A percentile compares a stretch with the other conserved stretches of the same genome.
These are phyloP conservation scores for Blastobotrys americana DNA, from an alignment of 805 yeast species.

Conservation along the genomic window DNA sequence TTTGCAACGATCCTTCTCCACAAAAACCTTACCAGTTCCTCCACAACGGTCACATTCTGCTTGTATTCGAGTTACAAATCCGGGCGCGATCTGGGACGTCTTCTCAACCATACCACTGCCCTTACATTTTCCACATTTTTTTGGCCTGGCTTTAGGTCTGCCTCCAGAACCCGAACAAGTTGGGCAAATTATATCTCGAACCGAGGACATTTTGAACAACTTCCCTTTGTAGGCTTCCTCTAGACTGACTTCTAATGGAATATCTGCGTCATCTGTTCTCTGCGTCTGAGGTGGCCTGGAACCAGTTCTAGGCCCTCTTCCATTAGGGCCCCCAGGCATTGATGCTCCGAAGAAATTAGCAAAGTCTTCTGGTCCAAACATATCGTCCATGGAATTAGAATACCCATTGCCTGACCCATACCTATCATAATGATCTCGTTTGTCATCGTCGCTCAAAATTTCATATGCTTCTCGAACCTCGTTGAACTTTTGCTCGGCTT, in stretches of 20 bases:
- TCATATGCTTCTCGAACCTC: constrained; percentile 84
- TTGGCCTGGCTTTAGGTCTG: constrained; percentile 47
- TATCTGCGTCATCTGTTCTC: constrained; percentile 58
- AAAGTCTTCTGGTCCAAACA: constrained; percentile 67
- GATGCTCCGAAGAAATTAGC: constrained; percentile 20
- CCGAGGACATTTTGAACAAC: constrained; percentile 61
- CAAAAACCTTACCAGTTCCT: constrained; percentile 57
- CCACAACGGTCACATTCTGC: constrained; percentile 60
- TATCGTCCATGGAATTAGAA: constrained; percentile 33
- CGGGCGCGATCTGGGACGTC: constrained; percentile 63
- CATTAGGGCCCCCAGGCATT: constrained; percentile 3
- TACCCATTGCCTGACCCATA: constrained; percentile 27
- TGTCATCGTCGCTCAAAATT: constrained; percentile 55
- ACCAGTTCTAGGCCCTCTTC: constrained; percentile 13
- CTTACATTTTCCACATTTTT: constrained; percentile 57
- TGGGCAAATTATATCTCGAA: constrained; percentile 65
- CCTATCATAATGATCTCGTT: constrained; percentile 32
- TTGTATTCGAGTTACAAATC: constrained; percentile 57
- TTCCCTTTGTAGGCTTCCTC: constrained; percentile 79
- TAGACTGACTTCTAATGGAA: constrained; percentile 56
- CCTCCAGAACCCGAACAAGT: constrained; percentile 75
- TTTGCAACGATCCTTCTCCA: constrained; percentile 68
- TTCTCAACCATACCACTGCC: constrained; percentile 63
- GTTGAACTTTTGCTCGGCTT: constrained; percentile 73
- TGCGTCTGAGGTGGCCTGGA: constrained; percentile 18